Base-by-base conservation (phyloP, 306 rosid species). In the Betula pendula region DNA sequence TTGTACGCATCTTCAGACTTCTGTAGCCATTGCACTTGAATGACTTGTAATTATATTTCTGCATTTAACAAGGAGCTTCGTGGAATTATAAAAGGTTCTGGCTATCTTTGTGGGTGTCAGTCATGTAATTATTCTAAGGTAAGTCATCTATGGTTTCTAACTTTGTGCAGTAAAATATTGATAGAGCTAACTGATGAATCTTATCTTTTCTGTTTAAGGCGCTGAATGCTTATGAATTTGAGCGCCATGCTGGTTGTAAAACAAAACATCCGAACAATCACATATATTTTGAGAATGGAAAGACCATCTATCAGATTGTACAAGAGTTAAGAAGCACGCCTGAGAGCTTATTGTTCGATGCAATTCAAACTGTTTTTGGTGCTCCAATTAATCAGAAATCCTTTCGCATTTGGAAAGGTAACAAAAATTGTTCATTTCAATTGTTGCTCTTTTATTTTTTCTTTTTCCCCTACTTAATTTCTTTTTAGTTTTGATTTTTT, bases 191-290 rank as follows among this genome's bases (percentile, higher is more conserved):
- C 74, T 40, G 48, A n/a, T 42, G 20, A 65, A 59, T 73, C 24
- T 35, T 24, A 3, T 31, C 25, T 17, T 70, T 59, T 62, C 47
- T 66, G 40, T 78, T 53, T 59, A 79, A 90, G 96, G 91, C 74
- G 71, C 91, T 90, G 59, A 93, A 93, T 93, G 98, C 98, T 58
- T 89, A 79, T 38, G 98, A 89, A 80, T 84, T 89, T 76, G 98
- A 93, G 89, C 88, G 86, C 19, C 98, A 93, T 75, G 95, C 96
- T 65, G 90, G 89, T 76, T 86, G 90, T 89, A 93, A 90, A 76
- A 86, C 98, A 42, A 93, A 93, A 72, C 98, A 93, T 76, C 98
- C 96, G 43, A 93, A 93, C 84, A 91, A 87, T 81, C 97, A 93
- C 67, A 89, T 93, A 65, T 93, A 89, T 85, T 93, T 90, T 67